Conservation (phyloP, 176 grass and related monocot genomes). For the Elaeis guineensis region DNA sequence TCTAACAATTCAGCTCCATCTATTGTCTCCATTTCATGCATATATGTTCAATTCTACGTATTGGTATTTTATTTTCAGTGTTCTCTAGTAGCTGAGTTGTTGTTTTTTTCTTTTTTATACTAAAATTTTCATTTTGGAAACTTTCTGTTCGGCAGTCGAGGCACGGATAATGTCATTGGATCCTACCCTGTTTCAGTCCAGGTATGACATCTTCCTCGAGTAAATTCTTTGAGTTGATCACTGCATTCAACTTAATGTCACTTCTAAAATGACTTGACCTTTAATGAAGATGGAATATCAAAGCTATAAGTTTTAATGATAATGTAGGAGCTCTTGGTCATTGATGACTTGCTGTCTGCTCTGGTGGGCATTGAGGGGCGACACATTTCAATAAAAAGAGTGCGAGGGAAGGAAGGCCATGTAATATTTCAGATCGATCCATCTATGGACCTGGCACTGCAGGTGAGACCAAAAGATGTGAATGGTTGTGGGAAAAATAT, state of each 20-base stretch:
- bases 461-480: constrained; percentile 34
- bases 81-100: no score
- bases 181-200: constrained; percentile 84
- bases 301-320: constrained; percentile 1
- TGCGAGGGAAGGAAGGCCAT: constrained; percentile 54
- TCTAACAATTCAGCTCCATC: no score
- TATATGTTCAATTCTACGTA: no score
- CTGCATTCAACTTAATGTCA: no score
- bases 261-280: no score
- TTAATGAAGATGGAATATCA: background rate
- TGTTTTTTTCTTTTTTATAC: no score
- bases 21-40: no score
- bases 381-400: constrained; percentile 85
- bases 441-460: constrained; percentile 82
- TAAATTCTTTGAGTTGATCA: background rate
- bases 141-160: constrained; percentile 24
- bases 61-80: no score
- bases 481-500: background rate
- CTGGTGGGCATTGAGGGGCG: constrained; percentile 87
- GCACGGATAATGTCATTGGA: constrained; percentile 66
- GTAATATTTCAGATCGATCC: constrained; percentile 72
- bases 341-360: constrained; percentile 89
- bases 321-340: constrained; percentile 85
- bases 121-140: no score
- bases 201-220: constrained; percentile 16